Evolutionary conservation across 2,329 filamentous ascomycete species (phyloP), one percentile per base, ranked within the genome.

Genomic region (Neopestalotiopsis clavispora): DNA sequence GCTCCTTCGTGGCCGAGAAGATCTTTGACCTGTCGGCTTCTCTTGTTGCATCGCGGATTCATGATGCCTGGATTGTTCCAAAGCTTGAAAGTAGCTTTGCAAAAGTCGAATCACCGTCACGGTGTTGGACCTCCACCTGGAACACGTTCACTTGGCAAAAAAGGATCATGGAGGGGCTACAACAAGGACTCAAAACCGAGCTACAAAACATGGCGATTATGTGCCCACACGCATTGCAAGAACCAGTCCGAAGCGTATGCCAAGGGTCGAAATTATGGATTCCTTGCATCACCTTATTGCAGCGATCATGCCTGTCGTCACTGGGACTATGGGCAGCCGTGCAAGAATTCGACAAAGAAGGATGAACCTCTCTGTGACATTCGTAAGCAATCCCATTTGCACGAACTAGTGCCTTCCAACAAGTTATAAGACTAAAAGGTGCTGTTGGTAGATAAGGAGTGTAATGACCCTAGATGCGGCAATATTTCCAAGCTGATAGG

Each of bases 271-370:
- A 14, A 38, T 14, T 38, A 62, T 38, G 59, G 59, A 5, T 49
- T 14, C 32, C 62, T 49, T 13, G 60, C 32, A 42, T 63, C 62
- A 40, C 20, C 38, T 28, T 65, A 65, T 23, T 65, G 62, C 62
- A 65, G 42, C 62, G 40, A 20, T 23, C 62, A 65, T 52, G 62
- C 62, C 4, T 65, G 62, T 30, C 38, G 14, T 12, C 17, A 45
- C 23, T 38, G 30, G 30, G 42, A 49, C 38, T 40, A 20, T 28
- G 62, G 42, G 6, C 23, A 38, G 42, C 23, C 23, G 38, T 65
- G 62, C 23, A 52, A 20, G 62, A 65, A 49, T 52, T 13, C 38
- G 9, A 65, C 38, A 40, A 65, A 52, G 23, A 65, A n/a, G 42
- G 40, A 40, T 5, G 20, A 65, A n/a, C n/a, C 23, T n/a, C 23